Conservation (phyloP, 2,329 filamentous ascomycete genomes). For the Monilinia aucupariae region DNA sequence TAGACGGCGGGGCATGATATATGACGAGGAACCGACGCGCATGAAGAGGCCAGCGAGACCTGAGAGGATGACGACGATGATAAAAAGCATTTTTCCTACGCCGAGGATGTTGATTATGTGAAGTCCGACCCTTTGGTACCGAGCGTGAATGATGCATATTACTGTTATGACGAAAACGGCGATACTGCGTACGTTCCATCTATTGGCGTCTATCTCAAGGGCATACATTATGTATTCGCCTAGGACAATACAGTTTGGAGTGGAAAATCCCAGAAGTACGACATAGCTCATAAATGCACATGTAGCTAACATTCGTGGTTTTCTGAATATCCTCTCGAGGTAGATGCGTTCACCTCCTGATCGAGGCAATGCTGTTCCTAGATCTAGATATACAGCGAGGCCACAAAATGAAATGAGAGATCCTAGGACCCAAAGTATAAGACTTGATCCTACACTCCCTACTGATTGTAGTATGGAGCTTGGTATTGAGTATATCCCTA, state of each 20-base stretch:
- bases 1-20: slow-evolving; percentile 21
- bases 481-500: slow-evolving; percentile 50
- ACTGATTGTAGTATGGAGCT: slow-evolving; percentile 51
- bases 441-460: slow-evolving; percentile 49
- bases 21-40: slow-evolving; percentile 32
- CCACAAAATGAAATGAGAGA: slow-evolving; percentile 43
- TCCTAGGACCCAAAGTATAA: slow-evolving; percentile 51
- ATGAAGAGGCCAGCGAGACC: slow-evolving; percentile 38
- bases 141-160: slow-evolving; percentile 44
- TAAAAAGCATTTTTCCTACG: slow-evolving; percentile 45
- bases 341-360: slow-evolving; percentile 50
- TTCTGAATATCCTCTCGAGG: slow-evolving; percentile 48
- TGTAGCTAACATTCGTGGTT: slow-evolving; percentile 47
- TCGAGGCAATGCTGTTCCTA: slow-evolving; percentile 42
- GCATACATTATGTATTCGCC: slow-evolving; percentile 48
- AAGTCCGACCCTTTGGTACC: slow-evolving; percentile 43
- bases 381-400: slow-evolving; percentile 43
- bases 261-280: slow-evolving; percentile 46
- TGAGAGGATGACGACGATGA: slow-evolving; percentile 43
- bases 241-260: slow-evolving; percentile 48
- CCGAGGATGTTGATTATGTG: slow-evolving; percentile 46
- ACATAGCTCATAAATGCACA: slow-evolving; percentile 49
- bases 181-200: slow-evolving; percentile 47
- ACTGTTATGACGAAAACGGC: slow-evolving; percentile 44
- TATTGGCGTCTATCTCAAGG: slow-evolving; percentile 37